Base-by-base conservation (phyloP, 176 grass and related monocot species). In the Cocos nucifera region DNA sequence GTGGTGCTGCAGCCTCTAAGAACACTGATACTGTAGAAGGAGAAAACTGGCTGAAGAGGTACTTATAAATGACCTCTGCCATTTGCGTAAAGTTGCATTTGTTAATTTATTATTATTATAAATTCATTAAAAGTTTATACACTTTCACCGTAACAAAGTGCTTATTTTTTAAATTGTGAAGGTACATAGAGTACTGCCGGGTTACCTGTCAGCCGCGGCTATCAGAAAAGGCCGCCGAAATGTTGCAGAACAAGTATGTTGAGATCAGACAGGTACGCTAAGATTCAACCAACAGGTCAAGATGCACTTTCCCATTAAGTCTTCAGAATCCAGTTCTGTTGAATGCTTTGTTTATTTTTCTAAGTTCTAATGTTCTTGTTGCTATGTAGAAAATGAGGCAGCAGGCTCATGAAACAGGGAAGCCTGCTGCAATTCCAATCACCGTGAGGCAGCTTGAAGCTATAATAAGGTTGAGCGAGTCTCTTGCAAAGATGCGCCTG, bases 381-480 rank as follows among this genome's bases (percentile, higher is more conserved):
- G 32, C 53, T 56, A 16, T 80, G 49, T 74, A 98, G 93, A 98
- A 88, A 98, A 98, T 98, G 87, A 98, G 93, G 49, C 84, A 83
- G 51, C 93, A 92, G 75, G 82, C 93, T 70, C 61, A 98, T 67
- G 87, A 98, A 67, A 98, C 87, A 53, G 88, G 87, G 25, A 98
- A 73, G 68, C 62, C 76, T 19, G 79, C 87, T 59, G 87, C 93
- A 19, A 80, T 98, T 71, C 93, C 93, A 60, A 98, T 98, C 71
- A 98, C 93, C 15, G 87, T 92, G 58, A 91, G 93, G 66, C 93
- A 98, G 78, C 87, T 98, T 52, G 93, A 98, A 86, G 87, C 93
- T 62, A 86, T 98, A 62, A 92, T 92, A 67, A 82, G 93, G 30
- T 70, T 98, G 73, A 98, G 93, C 16, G 93, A 98, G 83, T 92